Evolutionary conservation across 306 rosid genomes (phyloP).

Genomic region (Cicer bijugum): DNA sequence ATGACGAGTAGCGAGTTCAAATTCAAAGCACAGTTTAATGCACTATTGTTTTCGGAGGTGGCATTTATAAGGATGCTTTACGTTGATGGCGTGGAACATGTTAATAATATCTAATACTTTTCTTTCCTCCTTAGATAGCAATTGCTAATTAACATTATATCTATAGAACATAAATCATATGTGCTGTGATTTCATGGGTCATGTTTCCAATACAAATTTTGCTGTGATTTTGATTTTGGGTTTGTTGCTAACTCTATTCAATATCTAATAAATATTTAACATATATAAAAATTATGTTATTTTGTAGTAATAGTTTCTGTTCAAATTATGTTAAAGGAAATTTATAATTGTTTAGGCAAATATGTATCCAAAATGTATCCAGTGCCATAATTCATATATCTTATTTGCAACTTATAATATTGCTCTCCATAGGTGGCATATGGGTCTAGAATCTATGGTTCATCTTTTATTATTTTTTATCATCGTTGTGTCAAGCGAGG

Average conservation of each 20-base stretch:
- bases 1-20: slow-evolving; percentile 1
- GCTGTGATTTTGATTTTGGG: slow-evolving; percentile 17
- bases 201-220: slow-evolving; percentile 50
- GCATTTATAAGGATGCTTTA: slow-evolving; percentile 39
- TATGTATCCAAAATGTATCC: neutral
- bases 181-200: slow-evolving; percentile 40
- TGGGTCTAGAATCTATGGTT: too few species aligned
- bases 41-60: slow-evolving; percentile 29
- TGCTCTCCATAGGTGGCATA: too few species aligned
- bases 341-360: neutral
- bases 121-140: slow-evolving; percentile 37
- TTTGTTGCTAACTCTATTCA: neutral
- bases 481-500: too few species aligned
- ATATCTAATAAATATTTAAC: neutral
- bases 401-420: too few species aligned
- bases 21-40: slow-evolving; percentile 37
- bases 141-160: slow-evolving; percentile 39
- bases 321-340: neutral
- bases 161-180: slow-evolving; percentile 39
- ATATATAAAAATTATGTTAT: neutral
- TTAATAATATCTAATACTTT: slow-evolving; percentile 42
- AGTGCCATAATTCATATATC: neutral
- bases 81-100: slow-evolving; percentile 44
- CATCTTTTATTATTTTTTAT: too few species aligned
- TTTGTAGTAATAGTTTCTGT: neutral